A percentile compares a stretch with the other conserved stretches of the same genome.
These are phyloP conservation scores for Penicillium argentinense DNA, from an alignment of 495 filamentous ascomycete genomes.

Conservation along the genomic window DNA sequence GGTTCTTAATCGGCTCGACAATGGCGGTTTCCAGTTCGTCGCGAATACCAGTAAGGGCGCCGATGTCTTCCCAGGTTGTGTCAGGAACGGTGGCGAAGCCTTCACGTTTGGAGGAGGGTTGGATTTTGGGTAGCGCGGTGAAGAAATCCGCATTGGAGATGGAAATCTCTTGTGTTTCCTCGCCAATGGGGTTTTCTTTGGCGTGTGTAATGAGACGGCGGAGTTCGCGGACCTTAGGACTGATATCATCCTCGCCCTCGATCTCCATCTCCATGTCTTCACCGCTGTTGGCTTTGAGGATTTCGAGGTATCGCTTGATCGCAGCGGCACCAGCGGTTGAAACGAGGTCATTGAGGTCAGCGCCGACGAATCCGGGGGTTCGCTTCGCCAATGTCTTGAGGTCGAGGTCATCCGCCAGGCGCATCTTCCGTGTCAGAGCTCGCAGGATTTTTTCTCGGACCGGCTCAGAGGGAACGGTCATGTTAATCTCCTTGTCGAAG, in stretches of 20 bases:
- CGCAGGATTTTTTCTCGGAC: conserved; percentile 82
- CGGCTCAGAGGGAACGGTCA: conserved; percentile 87
- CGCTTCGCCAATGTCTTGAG: conserved; percentile 78
- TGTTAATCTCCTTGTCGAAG: conserved; percentile 91
- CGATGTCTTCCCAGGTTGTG: conserved; percentile 92
- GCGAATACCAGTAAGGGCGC: conserved; percentile 76
- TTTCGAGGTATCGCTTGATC: conserved; percentile 58
- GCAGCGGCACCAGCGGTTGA: conserved; percentile 67
- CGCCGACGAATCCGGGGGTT: conserved; percentile 93
- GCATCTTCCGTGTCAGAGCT: conserved; percentile 70
- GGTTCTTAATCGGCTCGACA: conserved; percentile 86
- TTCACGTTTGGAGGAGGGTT: conserved; percentile 91
- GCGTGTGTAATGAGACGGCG: conserved; percentile 55
- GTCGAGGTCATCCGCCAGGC: conserved; percentile 69
- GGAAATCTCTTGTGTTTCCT: conserved; percentile 42
- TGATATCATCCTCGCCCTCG: conserved; percentile 40
- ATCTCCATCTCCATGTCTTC: conserved; percentile 58
- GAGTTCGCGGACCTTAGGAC: conserved; percentile 47
- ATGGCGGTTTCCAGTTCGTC: conserved; percentile 84
- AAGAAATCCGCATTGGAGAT: conserved; percentile 68
- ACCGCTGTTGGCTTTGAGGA: conserved; percentile 49
- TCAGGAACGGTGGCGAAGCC: conserved; percentile 97
- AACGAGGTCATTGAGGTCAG: conserved; percentile 85
- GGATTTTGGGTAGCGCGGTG: conserved; percentile 77
- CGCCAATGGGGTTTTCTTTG: conserved; percentile 47